Percentiles rank a stretch among this genome's conserved stretches.
phyloP scores from a whole-genome alignment of 345 rosid species.

The Excoecaria cochinchinensis region DNA sequence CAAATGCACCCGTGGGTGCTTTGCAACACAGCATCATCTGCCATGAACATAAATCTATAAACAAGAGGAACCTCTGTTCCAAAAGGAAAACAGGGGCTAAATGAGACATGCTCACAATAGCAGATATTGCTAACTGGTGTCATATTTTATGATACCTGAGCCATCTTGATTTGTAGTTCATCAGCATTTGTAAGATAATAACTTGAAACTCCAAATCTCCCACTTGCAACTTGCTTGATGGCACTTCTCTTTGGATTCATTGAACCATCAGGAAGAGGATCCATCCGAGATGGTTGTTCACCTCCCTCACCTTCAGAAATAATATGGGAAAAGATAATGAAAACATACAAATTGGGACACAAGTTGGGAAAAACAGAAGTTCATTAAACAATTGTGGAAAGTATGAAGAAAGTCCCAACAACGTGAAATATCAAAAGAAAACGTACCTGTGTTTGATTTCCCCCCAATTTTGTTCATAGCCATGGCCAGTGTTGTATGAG shows the following conservation, averaged over 20 bases:
- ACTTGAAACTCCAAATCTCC: constrained; percentile 99
- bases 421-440: neutral
- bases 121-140: constrained; percentile 17
- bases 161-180: constrained; percentile 98
- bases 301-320: constrained; percentile 89
- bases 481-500: constrained; percentile 78
- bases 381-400: no score
- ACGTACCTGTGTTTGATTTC: constrained; percentile 91
- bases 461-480: constrained; percentile 98
- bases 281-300: constrained; percentile 96
- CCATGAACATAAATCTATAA: constrained; percentile 55
- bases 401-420: neutral
- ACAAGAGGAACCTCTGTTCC: constrained; percentile 48
- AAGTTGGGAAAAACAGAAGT: neutral
- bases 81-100: constrained; percentile 38
- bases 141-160: constrained; percentile 62
- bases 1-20: constrained; percentile 45
- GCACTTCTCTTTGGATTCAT: constrained; percentile 92
- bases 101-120: constrained; percentile 11
- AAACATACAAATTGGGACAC: neutral
- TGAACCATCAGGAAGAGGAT: constrained; percentile 87
- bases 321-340: neutral
- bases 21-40: constrained; percentile 58
- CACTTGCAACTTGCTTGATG: constrained; percentile 99
- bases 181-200: constrained; percentile 98